Evolutionary conservation across 1,284 basidiomycete genomes (phyloP), one percentile per base, ranked within the genome.

Genomic region (Trichosporon sp.): DNA sequence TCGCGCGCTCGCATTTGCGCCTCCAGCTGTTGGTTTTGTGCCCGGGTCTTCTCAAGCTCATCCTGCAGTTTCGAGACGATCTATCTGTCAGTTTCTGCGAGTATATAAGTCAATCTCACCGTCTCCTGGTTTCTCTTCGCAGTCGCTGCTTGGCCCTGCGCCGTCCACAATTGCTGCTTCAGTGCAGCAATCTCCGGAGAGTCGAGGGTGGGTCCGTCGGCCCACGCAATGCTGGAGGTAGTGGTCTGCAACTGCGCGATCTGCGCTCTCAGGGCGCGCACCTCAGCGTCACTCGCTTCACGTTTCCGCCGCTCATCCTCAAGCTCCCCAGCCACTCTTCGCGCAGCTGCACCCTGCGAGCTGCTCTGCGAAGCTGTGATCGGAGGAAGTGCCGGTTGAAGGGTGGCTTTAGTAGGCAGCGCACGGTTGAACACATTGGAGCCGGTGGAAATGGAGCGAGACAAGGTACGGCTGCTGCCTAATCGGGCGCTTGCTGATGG

Each of bases 401-500:
- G 51, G 2, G 51, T 19, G 70, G 43, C 70, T 68, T 16, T 67
- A 56, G 19, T 56, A 26, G 61, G 67, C 56, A 35, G 67, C 69
- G 2, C 68, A 73, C 32, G 70, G 32, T 63, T 65, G 48, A 77
- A 72, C 2, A 76, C 67, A 5, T 79, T 77, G 35, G 74, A 70
- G 1, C 80, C 79, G 7, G 75, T 76, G 1, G 81, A 83, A 4
- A 75, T 71, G 6, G 80, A 79, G 21, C 80, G 74, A 2, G 78
- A 73, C 2, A 83, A 70, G 2, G 59, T 40, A 14, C 71, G 67
- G 21, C 19, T 40, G 3, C 14, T 21, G 43, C 59, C 54, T 1
- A 67, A 66, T 37, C 61, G 48, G 5, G 59, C 32, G 2, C 32
- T 63, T 10, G 59, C 12, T 16, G 59, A 63, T 12, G 59, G 59